Percentiles rank a stretch among this genome's conserved stretches.
phyloP scores from a whole-genome alignment of 306 rosid genomes.

The Cucurbita pepo region DNA sequence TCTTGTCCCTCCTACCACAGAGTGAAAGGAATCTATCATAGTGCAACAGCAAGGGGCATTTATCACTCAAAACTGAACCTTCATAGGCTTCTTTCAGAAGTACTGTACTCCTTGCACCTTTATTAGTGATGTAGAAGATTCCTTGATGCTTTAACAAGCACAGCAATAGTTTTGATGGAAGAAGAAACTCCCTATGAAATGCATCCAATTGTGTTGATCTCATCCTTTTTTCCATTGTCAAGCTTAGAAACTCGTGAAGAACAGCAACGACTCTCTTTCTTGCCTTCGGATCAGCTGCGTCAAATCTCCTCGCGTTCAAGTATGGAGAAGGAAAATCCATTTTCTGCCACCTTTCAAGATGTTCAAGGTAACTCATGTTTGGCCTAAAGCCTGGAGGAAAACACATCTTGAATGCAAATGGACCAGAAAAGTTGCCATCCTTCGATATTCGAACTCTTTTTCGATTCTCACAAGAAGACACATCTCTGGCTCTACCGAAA shows the following conservation, averaged over 20 bases:
- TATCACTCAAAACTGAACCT: constrained; percentile 36
- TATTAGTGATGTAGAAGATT: constrained; percentile 75
- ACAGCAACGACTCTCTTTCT: constrained; percentile 62
- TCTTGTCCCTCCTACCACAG: constrained; percentile 39
- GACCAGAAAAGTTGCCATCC: constrained; percentile 57
- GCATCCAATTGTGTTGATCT: constrained; percentile 67
- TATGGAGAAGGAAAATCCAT: constrained; percentile 83
- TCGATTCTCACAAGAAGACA: constrained; percentile 8
- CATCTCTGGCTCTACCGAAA: constrained; percentile 23
- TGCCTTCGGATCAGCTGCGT: constrained; percentile 42
- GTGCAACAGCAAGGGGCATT: constrained; percentile 40
- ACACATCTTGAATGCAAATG: constrained; percentile 41
- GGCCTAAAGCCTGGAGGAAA: constrained; percentile 67
- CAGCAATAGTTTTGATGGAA: constrained; percentile 57
- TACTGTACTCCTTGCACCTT: constrained; percentile 66
- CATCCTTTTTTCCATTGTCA: constrained; percentile 71
- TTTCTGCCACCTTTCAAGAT: constrained; percentile 63
- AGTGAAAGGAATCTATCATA: constrained; percentile 34
- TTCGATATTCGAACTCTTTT: constrained; percentile 44
- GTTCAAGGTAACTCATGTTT: constrained; percentile 44
- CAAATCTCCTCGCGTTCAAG: constrained; percentile 67
- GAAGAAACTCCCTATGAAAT: constrained; percentile 53
- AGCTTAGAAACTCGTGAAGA: constrained; percentile 76
- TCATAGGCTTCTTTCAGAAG: constrained; percentile 54
- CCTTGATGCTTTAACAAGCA: constrained; percentile 80